Percentiles rank a stretch among this genome's conserved stretches.
phyloP scores from a whole-genome alignment of 305 asterid genomes.

The Fraxinus floribunda region DNA sequence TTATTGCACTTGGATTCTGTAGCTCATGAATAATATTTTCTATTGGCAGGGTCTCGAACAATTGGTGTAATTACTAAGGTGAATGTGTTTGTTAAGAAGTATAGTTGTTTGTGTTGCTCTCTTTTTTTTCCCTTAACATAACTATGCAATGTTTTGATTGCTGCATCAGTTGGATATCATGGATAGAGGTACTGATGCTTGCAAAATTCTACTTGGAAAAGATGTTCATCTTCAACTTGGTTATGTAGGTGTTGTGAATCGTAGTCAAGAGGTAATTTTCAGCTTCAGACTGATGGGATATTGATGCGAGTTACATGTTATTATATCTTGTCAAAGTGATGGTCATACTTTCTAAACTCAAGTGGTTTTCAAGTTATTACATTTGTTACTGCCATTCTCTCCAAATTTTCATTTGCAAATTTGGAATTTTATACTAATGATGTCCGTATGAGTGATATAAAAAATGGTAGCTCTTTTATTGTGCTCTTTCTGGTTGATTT shows the following conservation, averaged over 20 bases:
- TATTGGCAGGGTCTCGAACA: conserved; percentile 25
- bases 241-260: conserved; percentile 41
- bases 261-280: conserved; percentile 38
- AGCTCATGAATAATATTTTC: neutral
- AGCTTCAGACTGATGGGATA: neutral
- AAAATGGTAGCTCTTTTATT: neutral
- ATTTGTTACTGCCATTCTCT: neutral
- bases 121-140: neutral
- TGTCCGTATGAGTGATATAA: neutral
- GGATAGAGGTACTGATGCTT: conserved; percentile 45
- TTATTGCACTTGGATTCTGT: neutral
- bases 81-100: neutral
- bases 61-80: conserved; percentile 49
- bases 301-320: neutral
- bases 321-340: neutral
- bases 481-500: neutral
- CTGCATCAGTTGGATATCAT: conserved; percentile 36
- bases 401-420: neutral
- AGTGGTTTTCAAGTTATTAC: neutral
- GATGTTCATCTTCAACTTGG: conserved; percentile 41
- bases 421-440: neutral
- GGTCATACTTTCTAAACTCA: neutral
- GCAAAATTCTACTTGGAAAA: conserved; percentile 38
- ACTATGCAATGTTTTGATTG: neutral
- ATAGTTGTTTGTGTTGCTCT: neutral